Evolutionary conservation across 140 eudicot species (phyloP).

Genomic region (Bidens hawaiensis): DNA sequence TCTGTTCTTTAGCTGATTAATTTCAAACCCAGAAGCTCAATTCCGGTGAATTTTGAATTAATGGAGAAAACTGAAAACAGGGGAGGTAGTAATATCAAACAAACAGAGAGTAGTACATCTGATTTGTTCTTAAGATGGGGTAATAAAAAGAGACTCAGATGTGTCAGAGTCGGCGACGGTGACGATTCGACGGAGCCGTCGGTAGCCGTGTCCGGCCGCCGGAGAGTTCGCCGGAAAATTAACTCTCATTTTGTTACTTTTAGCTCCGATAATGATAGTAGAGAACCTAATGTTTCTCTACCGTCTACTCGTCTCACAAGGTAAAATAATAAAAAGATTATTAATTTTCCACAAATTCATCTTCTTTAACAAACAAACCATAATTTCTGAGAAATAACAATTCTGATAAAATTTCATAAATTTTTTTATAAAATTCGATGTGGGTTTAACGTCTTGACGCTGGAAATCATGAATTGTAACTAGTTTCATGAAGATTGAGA

Average conservation of each 20-base stretch:
- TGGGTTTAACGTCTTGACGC: too few species aligned
- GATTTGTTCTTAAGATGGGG: not conserved
- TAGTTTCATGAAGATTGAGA: not conserved
- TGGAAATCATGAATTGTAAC: too few species aligned
- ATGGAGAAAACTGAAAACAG: not conserved
- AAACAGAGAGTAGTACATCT: not conserved
- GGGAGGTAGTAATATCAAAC: not conserved
- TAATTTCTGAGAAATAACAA: not conserved
- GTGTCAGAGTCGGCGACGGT: constrained; percentile 1
- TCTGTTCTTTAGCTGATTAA: not conserved
- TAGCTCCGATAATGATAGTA: constrained; percentile 25
- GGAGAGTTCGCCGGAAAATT: constrained; percentile 51
- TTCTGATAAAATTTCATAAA: not conserved
- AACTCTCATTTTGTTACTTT: constrained; percentile 34
- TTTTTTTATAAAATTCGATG: not conserved
- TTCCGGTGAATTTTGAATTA: not conserved
- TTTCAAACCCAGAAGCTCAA: not conserved
- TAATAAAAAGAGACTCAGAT: not conserved
- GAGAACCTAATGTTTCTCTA: constrained; percentile 21
- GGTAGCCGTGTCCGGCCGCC: constrained; percentile 21
- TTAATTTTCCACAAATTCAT: not conserved
- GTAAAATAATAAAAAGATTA: constrained; percentile 23
- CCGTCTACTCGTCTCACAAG: constrained; percentile 46
- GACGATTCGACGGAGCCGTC: constrained; percentile 13
- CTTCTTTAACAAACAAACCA: not conserved